Evolutionary conservation across 495 filamentous ascomycete species (phyloP).

Genomic region (Penicillium atrosanguineum): DNA sequence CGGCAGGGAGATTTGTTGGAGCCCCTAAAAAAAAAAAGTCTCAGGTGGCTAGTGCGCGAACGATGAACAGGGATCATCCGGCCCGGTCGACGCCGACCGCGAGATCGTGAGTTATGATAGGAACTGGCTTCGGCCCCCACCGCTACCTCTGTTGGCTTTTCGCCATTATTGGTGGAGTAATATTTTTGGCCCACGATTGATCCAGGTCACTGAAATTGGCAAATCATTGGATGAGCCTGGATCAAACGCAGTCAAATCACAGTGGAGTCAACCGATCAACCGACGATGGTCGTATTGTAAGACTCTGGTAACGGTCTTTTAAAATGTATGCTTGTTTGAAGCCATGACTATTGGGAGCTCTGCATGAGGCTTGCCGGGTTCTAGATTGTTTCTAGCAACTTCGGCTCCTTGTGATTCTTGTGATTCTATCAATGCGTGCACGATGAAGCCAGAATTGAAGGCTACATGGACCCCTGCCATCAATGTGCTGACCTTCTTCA

Average conservation of each 20-base stretch:
- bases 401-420: no score
- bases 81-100: no score
- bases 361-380: background rate
- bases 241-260: background rate
- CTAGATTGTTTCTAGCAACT: background rate
- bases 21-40: no score
- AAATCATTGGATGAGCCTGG: background rate
- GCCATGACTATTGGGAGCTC: background rate
- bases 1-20: no score
- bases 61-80: no score
- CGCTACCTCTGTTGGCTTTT: background rate
- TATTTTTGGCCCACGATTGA: background rate
- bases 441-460: conserved; percentile 14
- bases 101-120: no score
- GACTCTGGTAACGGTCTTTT: background rate
- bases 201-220: background rate
- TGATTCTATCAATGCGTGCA: background rate
- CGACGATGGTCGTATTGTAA: background rate
- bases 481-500: conserved; percentile 19
- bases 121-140: no score
- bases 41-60: no score
- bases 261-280: background rate
- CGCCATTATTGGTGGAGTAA: background rate
- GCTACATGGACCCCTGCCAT: conserved; percentile 18
- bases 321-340: background rate